A percentile compares a stretch with the other conserved stretches of the same genome.
Conservation (phyloP, 2,329 filamentous ascomycete genomes). For the Pseudogymnoascus destructans region DNA sequence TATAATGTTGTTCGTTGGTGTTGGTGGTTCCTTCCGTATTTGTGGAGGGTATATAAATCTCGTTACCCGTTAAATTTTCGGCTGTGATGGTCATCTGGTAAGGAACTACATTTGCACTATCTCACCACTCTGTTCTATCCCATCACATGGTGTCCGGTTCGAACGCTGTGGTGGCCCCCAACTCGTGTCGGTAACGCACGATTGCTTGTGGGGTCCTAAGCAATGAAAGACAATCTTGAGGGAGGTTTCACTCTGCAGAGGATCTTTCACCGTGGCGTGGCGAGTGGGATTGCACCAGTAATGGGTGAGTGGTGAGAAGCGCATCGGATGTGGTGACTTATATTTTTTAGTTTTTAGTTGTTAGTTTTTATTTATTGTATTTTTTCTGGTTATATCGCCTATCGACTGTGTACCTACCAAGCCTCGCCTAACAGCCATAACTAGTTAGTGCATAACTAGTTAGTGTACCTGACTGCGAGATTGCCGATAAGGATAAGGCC, state of each 20-base stretch:
- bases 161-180: constrained; percentile 53
- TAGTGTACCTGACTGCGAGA: not conserved
- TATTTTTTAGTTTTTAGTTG: not conserved
- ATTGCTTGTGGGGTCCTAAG: constrained; percentile 49
- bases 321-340: constrained; percentile 10
- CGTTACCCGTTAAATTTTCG: constrained; percentile 21
- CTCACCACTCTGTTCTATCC: constrained; percentile 35
- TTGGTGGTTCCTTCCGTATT: not conserved
- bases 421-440: not conserved
- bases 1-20: no score
- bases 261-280: constrained; percentile 56
- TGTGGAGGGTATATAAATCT: constrained; percentile 12
- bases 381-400: not conserved
- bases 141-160: constrained; percentile 45
- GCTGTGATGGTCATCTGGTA: constrained; percentile 51
- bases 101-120: constrained; percentile 38
- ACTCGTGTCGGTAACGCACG: constrained; percentile 57
- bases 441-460: no score
- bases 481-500: not conserved
- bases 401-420: not conserved
- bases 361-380: not conserved
- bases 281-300: constrained; percentile 52
- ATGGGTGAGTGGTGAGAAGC: constrained; percentile 23
- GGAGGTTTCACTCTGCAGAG: constrained; percentile 63
- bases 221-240: constrained; percentile 58